phyloP scores from a whole-genome alignment of 2,329 filamentous ascomycete species.

The Hypoxylon sp. region DNA sequence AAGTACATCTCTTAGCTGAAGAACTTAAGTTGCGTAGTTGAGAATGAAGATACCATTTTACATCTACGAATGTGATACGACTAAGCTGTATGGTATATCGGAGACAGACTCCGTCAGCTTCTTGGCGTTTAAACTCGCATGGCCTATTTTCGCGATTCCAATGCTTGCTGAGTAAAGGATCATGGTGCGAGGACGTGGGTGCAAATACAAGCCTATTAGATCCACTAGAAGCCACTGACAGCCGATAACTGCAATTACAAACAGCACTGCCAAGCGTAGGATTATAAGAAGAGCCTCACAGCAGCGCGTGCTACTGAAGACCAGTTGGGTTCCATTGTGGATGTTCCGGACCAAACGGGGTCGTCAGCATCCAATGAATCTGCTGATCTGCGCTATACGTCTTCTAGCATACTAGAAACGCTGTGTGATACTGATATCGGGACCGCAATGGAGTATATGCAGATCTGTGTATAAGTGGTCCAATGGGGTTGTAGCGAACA shows the following conservation, averaged over 20 bases:
- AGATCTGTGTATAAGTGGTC: slow-evolving; percentile 31
- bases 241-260: slow-evolving; percentile 14
- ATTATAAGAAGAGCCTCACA: slow-evolving; percentile 15
- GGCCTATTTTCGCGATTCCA: background rate
- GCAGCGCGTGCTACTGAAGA: slow-evolving; percentile 2
- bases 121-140: background rate
- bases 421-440: background rate
- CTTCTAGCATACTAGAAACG: slow-evolving; percentile 13
- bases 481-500: slow-evolving; percentile 26
- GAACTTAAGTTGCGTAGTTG: slow-evolving; percentile 12
- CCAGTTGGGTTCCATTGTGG: background rate
- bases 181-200: slow-evolving; percentile 2
- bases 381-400: slow-evolving; percentile 22
- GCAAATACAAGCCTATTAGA: slow-evolving; percentile 1
- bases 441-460: slow-evolving; percentile 21
- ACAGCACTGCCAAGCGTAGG: background rate
- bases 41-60: slow-evolving; percentile 28
- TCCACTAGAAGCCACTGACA: slow-evolving; percentile 11
- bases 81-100: slow-evolving; percentile 10
- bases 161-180: slow-evolving; percentile 10
- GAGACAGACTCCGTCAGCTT: slow-evolving; percentile 2
- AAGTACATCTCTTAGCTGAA: slow-evolving; percentile 9
- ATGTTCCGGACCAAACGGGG: slow-evolving; percentile 11
- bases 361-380: slow-evolving; percentile 23
- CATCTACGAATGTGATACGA: slow-evolving; percentile 23